These are phyloP conservation scores for Leptosphaerulina australis DNA, from an alignment of 2,329 filamentous ascomycete genomes.

Conservation along the genomic window DNA sequence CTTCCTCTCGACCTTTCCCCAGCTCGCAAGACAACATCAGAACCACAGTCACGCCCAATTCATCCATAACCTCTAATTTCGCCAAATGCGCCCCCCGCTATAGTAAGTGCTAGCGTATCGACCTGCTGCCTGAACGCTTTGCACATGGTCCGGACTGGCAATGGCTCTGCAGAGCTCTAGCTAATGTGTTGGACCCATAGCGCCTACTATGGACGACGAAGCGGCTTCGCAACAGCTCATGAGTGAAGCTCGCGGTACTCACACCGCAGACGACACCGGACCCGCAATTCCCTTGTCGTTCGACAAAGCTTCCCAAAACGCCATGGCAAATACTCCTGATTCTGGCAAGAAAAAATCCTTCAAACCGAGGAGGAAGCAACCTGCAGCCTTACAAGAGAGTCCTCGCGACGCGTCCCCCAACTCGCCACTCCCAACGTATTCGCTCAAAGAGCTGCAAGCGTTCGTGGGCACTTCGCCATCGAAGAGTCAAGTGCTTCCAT, in stretches of 20 bases:
- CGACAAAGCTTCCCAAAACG: not conserved
- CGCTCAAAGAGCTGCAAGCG: not conserved
- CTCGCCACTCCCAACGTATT: not conserved
- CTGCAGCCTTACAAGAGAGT: not conserved
- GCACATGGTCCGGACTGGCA: not conserved
- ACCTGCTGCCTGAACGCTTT: not conserved
- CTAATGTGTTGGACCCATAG: constrained; percentile 23
- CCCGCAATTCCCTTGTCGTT: constrained; percentile 9
- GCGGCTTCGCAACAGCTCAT: constrained; percentile 31
- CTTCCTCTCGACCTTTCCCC: constrained; percentile 25
- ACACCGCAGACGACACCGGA: not conserved
- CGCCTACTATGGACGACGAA: constrained; percentile 27
- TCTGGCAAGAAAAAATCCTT: not conserved
- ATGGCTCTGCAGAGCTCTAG: not conserved
- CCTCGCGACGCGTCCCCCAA: not conserved
- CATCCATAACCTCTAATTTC: constrained; percentile 13
- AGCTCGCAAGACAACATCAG: constrained; percentile 6
- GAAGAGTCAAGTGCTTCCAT: not conserved
- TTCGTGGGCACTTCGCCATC: constrained; percentile 3
- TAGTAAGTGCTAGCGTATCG: constrained; percentile 23
- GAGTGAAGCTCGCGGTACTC: constrained; percentile 19
- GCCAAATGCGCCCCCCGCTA: constrained; percentile 18
- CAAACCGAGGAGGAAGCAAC: not conserved
- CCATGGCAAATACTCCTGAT: not conserved
- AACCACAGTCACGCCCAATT: not conserved